Percentiles rank a stretch among this genome's conserved stretches.
Evolutionary conservation across 2,329 filamentous ascomycete species (phyloP).

Genomic region (Eurotiales sp.): DNA sequence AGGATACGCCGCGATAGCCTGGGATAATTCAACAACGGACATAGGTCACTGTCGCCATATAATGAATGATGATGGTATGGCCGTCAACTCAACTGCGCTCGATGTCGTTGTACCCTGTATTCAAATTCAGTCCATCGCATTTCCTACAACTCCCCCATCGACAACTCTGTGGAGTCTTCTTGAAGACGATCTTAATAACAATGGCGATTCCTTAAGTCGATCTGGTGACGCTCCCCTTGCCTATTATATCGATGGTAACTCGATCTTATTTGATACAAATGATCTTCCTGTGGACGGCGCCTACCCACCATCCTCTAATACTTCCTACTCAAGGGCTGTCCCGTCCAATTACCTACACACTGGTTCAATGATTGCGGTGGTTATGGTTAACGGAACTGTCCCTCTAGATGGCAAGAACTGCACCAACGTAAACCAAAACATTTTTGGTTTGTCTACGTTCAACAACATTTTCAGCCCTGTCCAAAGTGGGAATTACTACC

Average conservation of each 20-base stretch:
- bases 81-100: constrained; percentile 10
- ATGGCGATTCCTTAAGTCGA: neutral
- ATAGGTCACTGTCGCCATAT: constrained; percentile 16
- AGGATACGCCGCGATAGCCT: no score
- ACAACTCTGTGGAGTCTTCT: neutral
- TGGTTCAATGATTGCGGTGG: no score
- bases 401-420: no score
- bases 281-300: no score
- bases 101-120: constrained; percentile 15
- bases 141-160: neutral
- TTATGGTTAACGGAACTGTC: no score
- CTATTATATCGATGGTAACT: no score
- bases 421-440: neutral
- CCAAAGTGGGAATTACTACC: neutral
- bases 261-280: no score
- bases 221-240: no score
- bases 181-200: neutral
- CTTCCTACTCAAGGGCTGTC: no score
- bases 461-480: neutral
- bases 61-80: constrained; percentile 7
- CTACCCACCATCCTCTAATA: no score
- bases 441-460: neutral
- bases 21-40: no score
- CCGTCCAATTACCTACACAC: no score
- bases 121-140: constrained; percentile 8